Evolutionary conservation across 345 rosid species (phyloP).

Genomic region (Eutrema yunnanense): DNA sequence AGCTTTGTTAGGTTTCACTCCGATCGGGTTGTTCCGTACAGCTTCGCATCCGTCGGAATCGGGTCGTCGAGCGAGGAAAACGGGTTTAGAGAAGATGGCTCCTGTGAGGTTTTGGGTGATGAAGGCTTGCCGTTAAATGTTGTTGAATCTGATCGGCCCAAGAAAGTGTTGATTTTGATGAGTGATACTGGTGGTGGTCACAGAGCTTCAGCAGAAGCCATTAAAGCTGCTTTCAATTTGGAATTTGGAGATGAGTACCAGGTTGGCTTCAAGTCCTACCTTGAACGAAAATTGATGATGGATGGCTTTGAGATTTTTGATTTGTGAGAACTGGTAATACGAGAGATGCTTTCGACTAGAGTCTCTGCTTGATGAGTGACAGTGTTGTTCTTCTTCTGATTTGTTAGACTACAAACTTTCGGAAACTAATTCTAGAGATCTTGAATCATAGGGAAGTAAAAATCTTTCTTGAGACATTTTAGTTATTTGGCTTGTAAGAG

Average conservation of each 20-base stretch:
- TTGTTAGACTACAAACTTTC: neutral
- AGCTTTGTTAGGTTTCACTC: conserved; percentile 61
- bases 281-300: neutral
- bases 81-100: conserved; percentile 43
- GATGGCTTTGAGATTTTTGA: neutral
- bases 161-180: conserved; percentile 93
- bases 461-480: neutral
- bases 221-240: conserved; percentile 78
- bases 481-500: neutral
- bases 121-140: conserved; percentile 57
- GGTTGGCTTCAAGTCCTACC: conserved; percentile 32
- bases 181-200: conserved; percentile 99
- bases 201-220: conserved; percentile 96
- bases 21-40: conserved; percentile 66
- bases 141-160: conserved; percentile 45
- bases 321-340: no score
- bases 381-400: neutral
- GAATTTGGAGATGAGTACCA: conserved; percentile 83
- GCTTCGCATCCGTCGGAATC: conserved; percentile 62
- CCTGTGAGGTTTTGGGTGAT: conserved; percentile 38
- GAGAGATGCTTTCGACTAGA: neutral
- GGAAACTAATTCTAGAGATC: neutral
- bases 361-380: neutral
- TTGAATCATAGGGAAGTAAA: neutral
- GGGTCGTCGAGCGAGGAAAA: conserved; percentile 42